Evolutionary conservation across 306 rosid species (phyloP).

Genomic region (Corylus heterophylla): DNA sequence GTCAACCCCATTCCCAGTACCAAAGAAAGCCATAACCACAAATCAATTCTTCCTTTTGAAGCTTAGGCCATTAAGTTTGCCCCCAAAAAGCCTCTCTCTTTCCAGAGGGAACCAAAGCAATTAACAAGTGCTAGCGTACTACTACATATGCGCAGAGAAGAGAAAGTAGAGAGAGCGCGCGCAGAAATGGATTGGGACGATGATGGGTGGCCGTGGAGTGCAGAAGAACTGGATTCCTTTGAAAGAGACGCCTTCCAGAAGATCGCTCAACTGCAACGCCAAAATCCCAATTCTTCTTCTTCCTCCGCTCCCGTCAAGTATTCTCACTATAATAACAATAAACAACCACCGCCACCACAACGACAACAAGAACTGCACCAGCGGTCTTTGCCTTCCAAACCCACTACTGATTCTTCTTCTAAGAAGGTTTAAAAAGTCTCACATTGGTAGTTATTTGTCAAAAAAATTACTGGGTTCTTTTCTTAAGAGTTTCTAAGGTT

Average conservation of each 20-base stretch:
- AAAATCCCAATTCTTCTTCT: slow-evolving; percentile 28
- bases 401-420: slow-evolving; percentile 25
- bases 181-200: slow-evolving; percentile 50
- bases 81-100: background rate
- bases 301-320: background rate
- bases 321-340: background rate
- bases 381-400: slow-evolving; percentile 25
- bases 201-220: slow-evolving; percentile 49
- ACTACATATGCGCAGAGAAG: no score
- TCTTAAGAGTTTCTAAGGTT: slow-evolving; percentile 11
- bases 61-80: no score
- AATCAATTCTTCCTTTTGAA: no score
- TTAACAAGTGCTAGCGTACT: no score
- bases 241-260: slow-evolving; percentile 83
- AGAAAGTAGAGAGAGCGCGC: background rate
- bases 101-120: no score
- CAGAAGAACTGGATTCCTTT: slow-evolving; percentile 77
- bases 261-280: slow-evolving; percentile 57
- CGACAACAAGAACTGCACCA: slow-evolving; percentile 16
- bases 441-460: slow-evolving; percentile 1
- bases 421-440: slow-evolving; percentile 34
- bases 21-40: no score
- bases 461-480: background rate
- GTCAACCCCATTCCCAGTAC: no score
- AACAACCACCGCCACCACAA: background rate